Conservation (phyloP, 768 basidiomycete genomes). For the Gelatoporia subvermispora region DNA sequence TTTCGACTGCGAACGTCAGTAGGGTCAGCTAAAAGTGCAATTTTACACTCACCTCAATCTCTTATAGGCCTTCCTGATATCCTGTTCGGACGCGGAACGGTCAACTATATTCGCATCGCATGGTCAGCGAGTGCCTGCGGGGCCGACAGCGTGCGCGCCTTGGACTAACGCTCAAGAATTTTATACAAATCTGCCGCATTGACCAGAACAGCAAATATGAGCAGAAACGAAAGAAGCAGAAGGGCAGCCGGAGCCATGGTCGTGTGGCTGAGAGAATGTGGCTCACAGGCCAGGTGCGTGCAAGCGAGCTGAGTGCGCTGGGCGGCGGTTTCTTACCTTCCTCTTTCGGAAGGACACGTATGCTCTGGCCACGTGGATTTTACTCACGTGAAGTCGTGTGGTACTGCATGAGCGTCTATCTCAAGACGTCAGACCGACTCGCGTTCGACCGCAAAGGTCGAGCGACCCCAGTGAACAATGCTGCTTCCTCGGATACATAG, state of each 20-base stretch:
- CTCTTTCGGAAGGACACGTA: background rate
- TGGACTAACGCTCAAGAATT: slow-evolving; percentile 67
- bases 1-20: slow-evolving; percentile 8
- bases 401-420: too few species aligned
- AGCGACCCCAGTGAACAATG: too few species aligned
- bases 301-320: background rate
- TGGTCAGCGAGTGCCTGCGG: slow-evolving; percentile 16
- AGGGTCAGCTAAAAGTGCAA: background rate
- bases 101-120: slow-evolving; percentile 41
- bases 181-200: slow-evolving; percentile 78
- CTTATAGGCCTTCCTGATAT: slow-evolving; percentile 91
- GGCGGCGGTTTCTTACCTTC: background rate
- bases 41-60: slow-evolving; percentile 53
- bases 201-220: slow-evolving; percentile 30
- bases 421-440: too few species aligned
- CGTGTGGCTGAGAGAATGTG: slow-evolving; percentile 4
- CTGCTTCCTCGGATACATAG: background rate
- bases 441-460: too few species aligned
- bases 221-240: slow-evolving; percentile 24
- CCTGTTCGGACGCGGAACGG: slow-evolving; percentile 77
- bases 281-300: too few species aligned
- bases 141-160: slow-evolving; percentile 25
- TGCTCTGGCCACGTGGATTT: background rate
- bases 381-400: too few species aligned
- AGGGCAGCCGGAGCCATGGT: slow-evolving; percentile 24